Evolutionary conservation across 2,329 filamentous ascomycete species (phyloP).

Genomic region (Volutella citrinella): DNA sequence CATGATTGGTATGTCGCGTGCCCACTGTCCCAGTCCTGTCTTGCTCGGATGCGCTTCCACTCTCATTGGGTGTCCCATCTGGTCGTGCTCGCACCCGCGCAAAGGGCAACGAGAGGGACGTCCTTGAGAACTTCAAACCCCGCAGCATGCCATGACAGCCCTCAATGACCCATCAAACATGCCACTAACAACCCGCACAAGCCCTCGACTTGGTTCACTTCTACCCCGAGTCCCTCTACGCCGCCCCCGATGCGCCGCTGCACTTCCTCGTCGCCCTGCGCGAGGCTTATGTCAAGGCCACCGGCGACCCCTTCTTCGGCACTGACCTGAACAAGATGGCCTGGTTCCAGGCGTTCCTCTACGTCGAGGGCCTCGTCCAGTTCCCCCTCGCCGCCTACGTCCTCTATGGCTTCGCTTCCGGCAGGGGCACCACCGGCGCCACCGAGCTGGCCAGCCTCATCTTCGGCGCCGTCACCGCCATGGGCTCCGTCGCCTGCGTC

Average conservation of each 20-base stretch:
- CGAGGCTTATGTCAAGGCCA: conserved; percentile 42
- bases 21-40: no score
- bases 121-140: no score
- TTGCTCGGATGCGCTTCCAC: neutral
- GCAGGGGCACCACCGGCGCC: conserved; percentile 33
- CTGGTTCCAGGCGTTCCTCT: conserved; percentile 52
- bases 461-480: conserved; percentile 49
- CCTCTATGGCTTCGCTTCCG: conserved; percentile 35
- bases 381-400: conserved; percentile 50
- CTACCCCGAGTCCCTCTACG: conserved; percentile 48
- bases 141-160: no score
- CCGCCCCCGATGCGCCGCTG: conserved; percentile 39
- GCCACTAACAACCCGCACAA: conserved; percentile 25
- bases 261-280: conserved; percentile 46
- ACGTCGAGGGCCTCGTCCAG: conserved; percentile 48
- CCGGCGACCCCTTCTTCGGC: conserved; percentile 53
- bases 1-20: conserved; percentile 33
- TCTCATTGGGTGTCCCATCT: no score
- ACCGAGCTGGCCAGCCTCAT: conserved; percentile 50
- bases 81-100: no score
- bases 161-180: neutral
- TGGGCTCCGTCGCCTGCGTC: conserved; percentile 51
- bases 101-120: no score
- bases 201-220: conserved; percentile 53
- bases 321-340: conserved; percentile 34